Percentiles rank a stretch among this genome's conserved stretches.
These are phyloP conservation scores for Trametopsis cervina DNA, from an alignment of 768 basidiomycete genomes.

Conservation along the genomic window DNA sequence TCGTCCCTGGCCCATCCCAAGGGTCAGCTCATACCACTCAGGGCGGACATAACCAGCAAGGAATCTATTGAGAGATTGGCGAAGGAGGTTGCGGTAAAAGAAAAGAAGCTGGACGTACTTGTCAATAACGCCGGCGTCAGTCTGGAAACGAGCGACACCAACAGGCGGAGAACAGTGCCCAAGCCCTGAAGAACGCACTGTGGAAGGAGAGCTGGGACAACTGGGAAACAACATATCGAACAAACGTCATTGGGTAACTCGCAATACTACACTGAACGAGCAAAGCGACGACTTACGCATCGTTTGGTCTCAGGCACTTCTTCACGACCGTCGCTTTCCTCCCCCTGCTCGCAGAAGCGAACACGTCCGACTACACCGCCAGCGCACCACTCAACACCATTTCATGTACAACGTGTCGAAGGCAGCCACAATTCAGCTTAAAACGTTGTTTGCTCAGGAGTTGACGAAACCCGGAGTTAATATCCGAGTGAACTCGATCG, in stretches of 20 bases:
- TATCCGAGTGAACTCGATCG: conserved; percentile 30
- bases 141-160: conserved; percentile 16
- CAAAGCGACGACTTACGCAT: not conserved
- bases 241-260: conserved; percentile 27
- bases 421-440: conserved; percentile 30
- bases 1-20: conserved; percentile 20
- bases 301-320: conserved; percentile 27
- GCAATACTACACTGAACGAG: not conserved
- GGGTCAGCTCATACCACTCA: conserved; percentile 25
- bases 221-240: conserved; percentile 27
- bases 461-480: conserved; percentile 23
- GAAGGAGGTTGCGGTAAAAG: conserved; percentile 18
- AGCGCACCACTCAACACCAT: conserved; percentile 33
- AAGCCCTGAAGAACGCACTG: conserved; percentile 22
- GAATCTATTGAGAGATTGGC: conserved; percentile 22
- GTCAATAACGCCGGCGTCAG: conserved; percentile 29
- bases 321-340: conserved; percentile 40
- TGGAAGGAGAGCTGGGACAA: conserved; percentile 23
- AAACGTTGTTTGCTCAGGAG: conserved; percentile 29
- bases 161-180: conserved; percentile 23
- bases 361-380: conserved; percentile 24
- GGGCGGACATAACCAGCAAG: conserved; percentile 24
- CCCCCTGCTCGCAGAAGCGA: conserved; percentile 33
- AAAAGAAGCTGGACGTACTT: conserved; percentile 27
- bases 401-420: conserved; percentile 40